Evolutionary conservation across 2,329 filamentous ascomycete species (phyloP), one percentile per base, ranked within the genome.

Genomic region (Aspergillus carbonarius): DNA sequence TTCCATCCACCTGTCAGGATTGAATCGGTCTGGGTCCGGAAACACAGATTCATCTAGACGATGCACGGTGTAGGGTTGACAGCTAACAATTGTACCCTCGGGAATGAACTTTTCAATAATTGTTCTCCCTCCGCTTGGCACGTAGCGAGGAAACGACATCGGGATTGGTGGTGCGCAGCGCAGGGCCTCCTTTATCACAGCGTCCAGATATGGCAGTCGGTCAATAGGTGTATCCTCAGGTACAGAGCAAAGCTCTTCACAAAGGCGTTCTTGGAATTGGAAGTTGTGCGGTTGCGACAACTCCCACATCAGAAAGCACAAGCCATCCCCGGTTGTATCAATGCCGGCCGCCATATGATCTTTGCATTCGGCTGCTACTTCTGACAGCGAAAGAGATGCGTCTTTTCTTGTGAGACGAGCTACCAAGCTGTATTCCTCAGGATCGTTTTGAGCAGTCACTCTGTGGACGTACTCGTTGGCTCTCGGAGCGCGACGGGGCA

Each of bases 261-360:
- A 78, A 4, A 90, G 76, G 2, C 72, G 75, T 10, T 74, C 69
- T 70, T 89, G 87, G 50, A 84, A 76, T 2, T 69, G 59, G 1
- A 76, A 65, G 4, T 82, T 86, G 7, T 79, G 72, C 1, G 85
- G 84, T 62, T 85, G 83, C 1, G 88, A 90, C 2, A 91, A 78
- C 68, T 89, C 83, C 82, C 87, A 88, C 84, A 91, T 87, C 12
- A 90, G 77, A 67, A 90, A 90, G 67, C 86, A 89, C 0, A 90
- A 76, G 0, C 81, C 86, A 63, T 90, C 88, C 15, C 87, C 87
- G 0, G 88, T 90, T 0, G 88, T 90, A 65, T 90, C 88, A 60
- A 90, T 89, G 0, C 88, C 88, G 0, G 88, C 88, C 0, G 83
- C 85, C 84, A 90, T 86, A 70, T 90, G 88, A 65, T 90, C 88